These are phyloP conservation scores for Claviceps monticola DNA, from an alignment of 2,329 filamentous ascomycete genomes.

Conservation along the genomic window DNA sequence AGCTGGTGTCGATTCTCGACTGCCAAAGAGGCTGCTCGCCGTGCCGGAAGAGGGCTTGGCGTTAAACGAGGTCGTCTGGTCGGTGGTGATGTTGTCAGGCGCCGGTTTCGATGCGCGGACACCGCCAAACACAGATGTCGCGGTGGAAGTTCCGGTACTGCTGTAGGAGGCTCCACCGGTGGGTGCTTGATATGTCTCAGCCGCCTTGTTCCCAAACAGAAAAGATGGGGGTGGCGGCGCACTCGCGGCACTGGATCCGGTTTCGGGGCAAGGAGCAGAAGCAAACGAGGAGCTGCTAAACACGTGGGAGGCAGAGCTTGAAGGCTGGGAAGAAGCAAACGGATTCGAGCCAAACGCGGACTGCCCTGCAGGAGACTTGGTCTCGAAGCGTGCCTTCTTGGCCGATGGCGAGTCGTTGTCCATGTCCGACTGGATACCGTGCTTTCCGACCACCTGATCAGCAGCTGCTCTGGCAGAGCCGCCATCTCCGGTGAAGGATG, in stretches of 20 bases:
- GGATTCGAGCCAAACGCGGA: conserved; percentile 16
- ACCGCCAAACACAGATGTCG: conserved; percentile 6
- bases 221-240: conserved; percentile 21
- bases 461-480: conserved; percentile 10
- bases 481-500: conserved; percentile 14
- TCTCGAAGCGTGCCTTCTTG: conserved; percentile 20
- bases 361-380: conserved; percentile 17
- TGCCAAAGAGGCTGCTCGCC: conserved; percentile 4
- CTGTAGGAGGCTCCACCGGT: conserved; percentile 9
- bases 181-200: conserved; percentile 14
- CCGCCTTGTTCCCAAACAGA: conserved; percentile 21
- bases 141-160: neutral
- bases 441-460: conserved; percentile 17
- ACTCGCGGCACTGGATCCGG: conserved; percentile 14
- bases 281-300: conserved; percentile 10
- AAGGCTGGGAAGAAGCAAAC: conserved; percentile 19
- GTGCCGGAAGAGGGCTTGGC: conserved; percentile 8
- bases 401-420: conserved; percentile 26
- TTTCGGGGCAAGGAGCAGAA: conserved; percentile 9
- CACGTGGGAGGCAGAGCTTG: conserved; percentile 13
- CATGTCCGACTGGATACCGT: conserved; percentile 29
- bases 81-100: conserved; percentile 6
- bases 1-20: conserved; percentile 7
- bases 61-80: conserved; percentile 13
- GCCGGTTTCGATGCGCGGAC: neutral